Evolutionary conservation across 352 stramenopile species (phyloP).

Genomic region (Thraustochytrium sp.): DNA sequence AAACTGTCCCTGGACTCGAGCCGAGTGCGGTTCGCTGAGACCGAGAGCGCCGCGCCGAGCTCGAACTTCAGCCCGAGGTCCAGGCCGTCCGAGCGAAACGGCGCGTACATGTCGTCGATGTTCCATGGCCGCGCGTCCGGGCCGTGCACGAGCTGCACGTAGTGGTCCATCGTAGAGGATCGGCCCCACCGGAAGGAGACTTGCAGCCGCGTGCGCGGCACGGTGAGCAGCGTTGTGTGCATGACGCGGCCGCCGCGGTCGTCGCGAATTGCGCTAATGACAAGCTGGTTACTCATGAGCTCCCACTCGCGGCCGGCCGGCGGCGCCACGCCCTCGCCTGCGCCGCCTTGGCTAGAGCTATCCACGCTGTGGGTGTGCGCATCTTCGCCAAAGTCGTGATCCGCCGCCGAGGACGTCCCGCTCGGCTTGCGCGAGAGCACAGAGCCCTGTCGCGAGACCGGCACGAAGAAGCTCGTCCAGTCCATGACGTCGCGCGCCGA

Average conservation of each 20-base stretch:
- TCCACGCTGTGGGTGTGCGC: background rate
- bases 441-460: background rate
- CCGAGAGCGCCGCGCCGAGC: background rate
- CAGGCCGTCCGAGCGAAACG: constrained; percentile 15
- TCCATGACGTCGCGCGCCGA: constrained; percentile 12
- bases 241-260: background rate
- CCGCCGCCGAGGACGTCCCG: too few species aligned
- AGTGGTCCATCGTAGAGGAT: background rate
- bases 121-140: background rate
- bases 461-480: constrained; percentile 1
- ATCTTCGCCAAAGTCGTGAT: too few species aligned
- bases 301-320: background rate
- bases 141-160: constrained; percentile 13
- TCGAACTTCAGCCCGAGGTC: constrained; percentile 39
- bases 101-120: constrained; percentile 24
- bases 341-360: background rate
- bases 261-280: constrained; percentile 9
- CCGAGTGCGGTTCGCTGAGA: background rate
- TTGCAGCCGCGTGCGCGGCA: background rate
- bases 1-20: background rate
- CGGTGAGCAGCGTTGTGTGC: background rate
- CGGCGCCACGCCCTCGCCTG: background rate
- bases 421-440: background rate
- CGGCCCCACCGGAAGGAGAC: background rate
- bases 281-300: background rate